phyloP scores from a whole-genome alignment of 768 basidiomycete genomes.

The Tylopilus plumbeoviolaceoides region DNA sequence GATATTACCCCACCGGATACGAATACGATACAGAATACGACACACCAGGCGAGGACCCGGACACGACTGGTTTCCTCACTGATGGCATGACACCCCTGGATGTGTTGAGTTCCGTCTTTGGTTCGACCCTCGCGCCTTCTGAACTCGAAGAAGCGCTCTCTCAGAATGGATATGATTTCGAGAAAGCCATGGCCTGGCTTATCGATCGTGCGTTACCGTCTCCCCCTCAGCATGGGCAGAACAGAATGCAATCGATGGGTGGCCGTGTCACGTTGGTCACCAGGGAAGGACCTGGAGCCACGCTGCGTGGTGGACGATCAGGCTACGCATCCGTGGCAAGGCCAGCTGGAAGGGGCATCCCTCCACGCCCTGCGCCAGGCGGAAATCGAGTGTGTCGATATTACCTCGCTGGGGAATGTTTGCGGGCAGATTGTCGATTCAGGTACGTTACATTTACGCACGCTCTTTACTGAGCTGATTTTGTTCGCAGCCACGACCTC shows the following conservation, averaged over 20 bases:
- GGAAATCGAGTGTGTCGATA: constrained; percentile 86
- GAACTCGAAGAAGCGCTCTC: constrained; percentile 93
- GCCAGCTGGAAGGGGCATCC: constrained; percentile 24
- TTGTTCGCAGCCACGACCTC: constrained; percentile 72
- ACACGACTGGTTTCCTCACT: constrained; percentile 59
- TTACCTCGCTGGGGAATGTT: constrained; percentile 93
- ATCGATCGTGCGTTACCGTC: constrained; percentile 65
- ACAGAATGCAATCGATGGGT: constrained; percentile 58
- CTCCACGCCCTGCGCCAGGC: constrained; percentile 37
- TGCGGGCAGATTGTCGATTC: constrained; percentile 95
- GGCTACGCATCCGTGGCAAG: constrained; percentile 25
- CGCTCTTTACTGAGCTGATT: constrained; percentile 11
- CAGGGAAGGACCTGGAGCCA: constrained; percentile 42
- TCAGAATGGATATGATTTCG: constrained; percentile 90
- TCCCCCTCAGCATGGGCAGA: constrained; percentile 35
- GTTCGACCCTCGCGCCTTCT: constrained; percentile 80
- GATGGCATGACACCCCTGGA: constrained; percentile 98
- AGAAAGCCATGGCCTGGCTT: constrained; percentile 91
- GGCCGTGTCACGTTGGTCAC: constrained; percentile 65
- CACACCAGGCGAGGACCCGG: constrained; percentile 39
- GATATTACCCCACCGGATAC: constrained; percentile 28
- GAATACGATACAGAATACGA: constrained; percentile 33
- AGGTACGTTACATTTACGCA: constrained; percentile 55
- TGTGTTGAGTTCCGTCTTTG: constrained; percentile 91
- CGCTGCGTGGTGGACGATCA: constrained; percentile 42